These are phyloP conservation scores for Penicillium corylophilum DNA, from an alignment of 2,329 filamentous ascomycete genomes.

Conservation along the genomic window DNA sequence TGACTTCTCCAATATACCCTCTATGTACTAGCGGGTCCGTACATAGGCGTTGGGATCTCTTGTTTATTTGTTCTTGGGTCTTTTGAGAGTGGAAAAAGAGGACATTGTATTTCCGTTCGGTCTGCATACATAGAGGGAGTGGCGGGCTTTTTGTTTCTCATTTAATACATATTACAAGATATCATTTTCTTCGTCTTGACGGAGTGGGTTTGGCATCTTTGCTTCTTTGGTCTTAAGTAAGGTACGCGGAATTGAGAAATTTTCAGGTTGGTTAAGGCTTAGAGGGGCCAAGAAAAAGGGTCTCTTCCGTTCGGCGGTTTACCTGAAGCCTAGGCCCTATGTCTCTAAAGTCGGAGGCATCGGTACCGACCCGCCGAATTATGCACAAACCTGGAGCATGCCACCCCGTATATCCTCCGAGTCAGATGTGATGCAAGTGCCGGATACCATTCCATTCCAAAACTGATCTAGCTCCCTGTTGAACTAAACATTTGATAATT, in stretches of 20 bases:
- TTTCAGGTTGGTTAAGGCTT: too few relatives aligned
- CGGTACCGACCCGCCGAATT: neutral
- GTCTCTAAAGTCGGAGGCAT: neutral
- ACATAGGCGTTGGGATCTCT: constrained; percentile 17
- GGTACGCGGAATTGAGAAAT: too few relatives aligned
- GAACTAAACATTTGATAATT: neutral
- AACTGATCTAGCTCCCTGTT: neutral
- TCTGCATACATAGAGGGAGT: constrained; percentile 20
- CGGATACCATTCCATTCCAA: neutral
- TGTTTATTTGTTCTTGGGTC: constrained; percentile 3
- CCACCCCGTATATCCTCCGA: neutral
- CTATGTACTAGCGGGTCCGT: constrained; percentile 17
- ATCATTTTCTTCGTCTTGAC: neutral
- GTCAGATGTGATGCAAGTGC: neutral
- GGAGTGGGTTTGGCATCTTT: neutral
- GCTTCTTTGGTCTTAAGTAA: neutral
- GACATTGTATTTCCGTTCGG: constrained; percentile 10
- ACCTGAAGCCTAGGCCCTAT: neutral
- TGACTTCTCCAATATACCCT: constrained; percentile 19
- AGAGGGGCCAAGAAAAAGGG: too few relatives aligned
- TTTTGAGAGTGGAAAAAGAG: neutral
- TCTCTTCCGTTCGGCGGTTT: too few relatives aligned
- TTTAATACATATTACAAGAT: neutral
- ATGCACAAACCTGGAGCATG: neutral
- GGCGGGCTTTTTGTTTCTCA: constrained; percentile 6